Percentiles rank a stretch among this genome's conserved stretches.
phyloP scores from a whole-genome alignment of 805 yeast species.

The Saccharomycopsis oosterbeekiorum region DNA sequence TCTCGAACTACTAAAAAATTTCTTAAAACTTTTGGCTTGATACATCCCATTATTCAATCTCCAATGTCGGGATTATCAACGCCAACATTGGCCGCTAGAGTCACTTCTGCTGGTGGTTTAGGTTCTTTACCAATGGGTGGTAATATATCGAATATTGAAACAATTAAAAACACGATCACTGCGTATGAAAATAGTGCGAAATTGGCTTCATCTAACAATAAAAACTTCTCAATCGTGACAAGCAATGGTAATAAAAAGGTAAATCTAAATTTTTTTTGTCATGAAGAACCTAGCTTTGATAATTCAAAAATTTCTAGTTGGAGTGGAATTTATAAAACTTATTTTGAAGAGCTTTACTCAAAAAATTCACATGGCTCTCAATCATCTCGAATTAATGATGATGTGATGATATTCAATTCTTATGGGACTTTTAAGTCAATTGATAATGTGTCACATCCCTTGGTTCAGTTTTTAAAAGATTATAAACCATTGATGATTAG shows the following conservation, averaged over 20 bases:
- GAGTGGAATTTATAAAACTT: conserved; percentile 19
- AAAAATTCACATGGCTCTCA: neutral
- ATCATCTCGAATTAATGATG: neutral
- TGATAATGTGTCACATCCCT: conserved; percentile 5
- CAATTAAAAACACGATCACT: neutral
- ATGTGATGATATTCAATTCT: conserved; percentile 11
- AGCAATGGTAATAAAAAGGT: conserved; percentile 19
- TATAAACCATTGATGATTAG: conserved; percentile 35
- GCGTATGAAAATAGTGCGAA: neutral
- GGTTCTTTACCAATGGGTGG: conserved; percentile 34
- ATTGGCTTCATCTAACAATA: neutral
- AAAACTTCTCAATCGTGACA: neutral
- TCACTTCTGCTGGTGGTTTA: conserved; percentile 36
- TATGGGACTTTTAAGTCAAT: conserved; percentile 20
- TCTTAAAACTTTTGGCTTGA: conserved; percentile 21
- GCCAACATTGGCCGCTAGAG: conserved; percentile 33
- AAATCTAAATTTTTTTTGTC: conserved; percentile 41
- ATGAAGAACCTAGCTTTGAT: conserved; percentile 22
- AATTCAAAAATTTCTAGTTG: conserved; percentile 20
- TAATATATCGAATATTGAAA: conserved; percentile 7
- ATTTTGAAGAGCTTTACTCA: neutral
- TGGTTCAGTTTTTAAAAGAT: neutral
- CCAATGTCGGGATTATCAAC: conserved; percentile 55
- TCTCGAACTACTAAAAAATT: neutral
- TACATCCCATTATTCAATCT: conserved; percentile 40